Percentiles rank a stretch among this genome's conserved stretches.
These are phyloP conservation scores for Auricularia sp. DNA, from an alignment of 768 basidiomycete species.

Conservation along the genomic window DNA sequence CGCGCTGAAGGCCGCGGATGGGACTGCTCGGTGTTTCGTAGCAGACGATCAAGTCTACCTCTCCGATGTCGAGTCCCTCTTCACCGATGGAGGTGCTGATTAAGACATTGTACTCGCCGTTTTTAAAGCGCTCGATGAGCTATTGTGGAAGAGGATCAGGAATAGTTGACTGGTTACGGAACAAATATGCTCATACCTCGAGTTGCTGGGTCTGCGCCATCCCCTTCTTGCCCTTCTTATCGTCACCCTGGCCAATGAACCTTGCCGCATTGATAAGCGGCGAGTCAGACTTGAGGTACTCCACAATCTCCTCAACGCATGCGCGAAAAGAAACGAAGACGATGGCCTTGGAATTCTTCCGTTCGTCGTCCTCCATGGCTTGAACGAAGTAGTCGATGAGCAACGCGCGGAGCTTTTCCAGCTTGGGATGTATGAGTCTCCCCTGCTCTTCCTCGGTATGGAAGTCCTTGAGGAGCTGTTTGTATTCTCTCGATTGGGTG, in stretches of 20 bases:
- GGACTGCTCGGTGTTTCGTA: conserved; percentile 96
- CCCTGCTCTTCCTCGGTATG: conserved; percentile 37
- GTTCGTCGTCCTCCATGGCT: conserved; percentile 29
- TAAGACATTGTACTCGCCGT: conserved; percentile 78
- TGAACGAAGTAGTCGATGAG: conserved; percentile 71
- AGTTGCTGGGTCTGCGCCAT: conserved; percentile 87
- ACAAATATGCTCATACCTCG: conserved; percentile 39
- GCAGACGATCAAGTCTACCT: conserved; percentile 90
- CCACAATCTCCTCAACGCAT: conserved; percentile 85
- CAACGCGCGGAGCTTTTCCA: conserved; percentile 69
- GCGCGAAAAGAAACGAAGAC: conserved; percentile 89
- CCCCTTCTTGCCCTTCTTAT: conserved; percentile 80
- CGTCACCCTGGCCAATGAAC: conserved; percentile 85
- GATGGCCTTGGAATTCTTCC: conserved; percentile 64
- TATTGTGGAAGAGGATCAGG: conserved; percentile 20
- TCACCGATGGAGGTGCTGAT: conserved; percentile 97
- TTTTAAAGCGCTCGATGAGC: conserved; percentile 82
- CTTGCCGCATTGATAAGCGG: conserved; percentile 73
- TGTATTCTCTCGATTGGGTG: conserved; percentile 37
- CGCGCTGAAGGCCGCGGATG: conserved; percentile 94
- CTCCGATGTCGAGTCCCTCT: conserved; percentile 96
- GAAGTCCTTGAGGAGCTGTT: conserved; percentile 56
- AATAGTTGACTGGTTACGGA: conserved; percentile 2
- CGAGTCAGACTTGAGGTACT: conserved; percentile 59
- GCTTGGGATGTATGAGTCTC: conserved; percentile 70